phyloP scores from a whole-genome alignment of 176 grass and related monocot genomes.

The Ampelocalamus luodianensis region DNA sequence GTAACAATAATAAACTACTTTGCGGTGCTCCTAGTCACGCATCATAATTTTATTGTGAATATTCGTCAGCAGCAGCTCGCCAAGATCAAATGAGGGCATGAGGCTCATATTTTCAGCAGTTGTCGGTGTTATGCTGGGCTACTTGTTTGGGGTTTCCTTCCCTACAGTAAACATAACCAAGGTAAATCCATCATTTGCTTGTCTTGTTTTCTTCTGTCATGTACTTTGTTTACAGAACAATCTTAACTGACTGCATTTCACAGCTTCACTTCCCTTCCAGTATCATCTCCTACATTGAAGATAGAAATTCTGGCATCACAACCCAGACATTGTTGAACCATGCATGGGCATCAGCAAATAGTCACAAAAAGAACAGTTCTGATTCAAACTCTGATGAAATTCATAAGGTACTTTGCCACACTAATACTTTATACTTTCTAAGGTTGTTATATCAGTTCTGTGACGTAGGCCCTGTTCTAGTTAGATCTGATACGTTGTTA shows the following conservation, averaged over 20 bases:
- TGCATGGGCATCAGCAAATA: constrained; percentile 79
- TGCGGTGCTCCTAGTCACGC: not conserved
- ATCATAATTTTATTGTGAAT: not conserved
- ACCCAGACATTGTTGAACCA: constrained; percentile 87
- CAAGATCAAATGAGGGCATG: constrained; percentile 75
- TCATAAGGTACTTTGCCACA: constrained; percentile 63
- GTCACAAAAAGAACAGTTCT: constrained; percentile 65
- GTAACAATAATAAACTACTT: constrained; percentile 1
- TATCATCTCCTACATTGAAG: constrained; percentile 88
- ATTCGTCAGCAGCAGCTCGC: constrained; percentile 48
- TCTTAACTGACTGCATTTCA: not conserved
- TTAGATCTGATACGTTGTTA: not conserved
- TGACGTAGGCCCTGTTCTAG: not conserved
- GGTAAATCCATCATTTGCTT: constrained; percentile 46
- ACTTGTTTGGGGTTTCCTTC: constrained; percentile 85
- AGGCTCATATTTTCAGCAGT: constrained; percentile 75
- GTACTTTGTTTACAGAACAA: constrained; percentile 10
- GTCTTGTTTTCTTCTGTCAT: constrained; percentile 19
- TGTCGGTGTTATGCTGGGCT: constrained; percentile 76
- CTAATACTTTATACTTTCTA: constrained; percentile 20
- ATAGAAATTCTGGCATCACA: constrained; percentile 86
- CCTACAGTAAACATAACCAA: constrained; percentile 80
- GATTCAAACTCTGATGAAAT: constrained; percentile 62
- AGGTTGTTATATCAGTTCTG: not conserved
- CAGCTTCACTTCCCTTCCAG: constrained; percentile 82